Percentiles rank a stretch among this genome's conserved stretches.
Evolutionary conservation across 306 rosid species (phyloP).

Genomic region (Gleditsia sinensis): DNA sequence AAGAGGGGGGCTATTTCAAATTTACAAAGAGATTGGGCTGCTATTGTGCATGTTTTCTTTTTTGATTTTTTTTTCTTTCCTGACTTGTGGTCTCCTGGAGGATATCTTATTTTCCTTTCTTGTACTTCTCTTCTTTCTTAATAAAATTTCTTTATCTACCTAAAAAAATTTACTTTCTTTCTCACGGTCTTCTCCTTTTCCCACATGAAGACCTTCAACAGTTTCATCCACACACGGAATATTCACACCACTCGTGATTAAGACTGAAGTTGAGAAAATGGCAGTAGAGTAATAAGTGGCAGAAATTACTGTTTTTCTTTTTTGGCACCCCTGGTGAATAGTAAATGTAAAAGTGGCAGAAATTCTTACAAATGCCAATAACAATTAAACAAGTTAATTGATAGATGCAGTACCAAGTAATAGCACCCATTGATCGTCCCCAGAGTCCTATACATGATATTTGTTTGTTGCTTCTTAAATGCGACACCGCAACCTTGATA

Average conservation of each 20-base stretch:
- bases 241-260: neutral
- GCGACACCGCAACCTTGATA: constrained; percentile 79
- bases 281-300: constrained; percentile 3
- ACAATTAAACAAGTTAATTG: constrained; percentile 23
- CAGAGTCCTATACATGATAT: constrained; percentile 86
- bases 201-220: constrained; percentile 14
- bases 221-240: neutral
- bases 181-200: no score
- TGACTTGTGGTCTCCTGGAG: no score
- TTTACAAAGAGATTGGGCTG: no score
- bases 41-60: no score
- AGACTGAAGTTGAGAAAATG: constrained; percentile 1
- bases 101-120: no score
- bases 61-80: no score
- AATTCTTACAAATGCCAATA: constrained; percentile 37
- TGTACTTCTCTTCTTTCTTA: no score
- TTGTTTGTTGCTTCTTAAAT: constrained; percentile 82
- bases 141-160: no score
- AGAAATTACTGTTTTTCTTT: constrained; percentile 5
- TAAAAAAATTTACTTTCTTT: no score
- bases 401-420: constrained; percentile 69
- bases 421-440: constrained; percentile 99
- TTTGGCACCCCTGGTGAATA: neutral
- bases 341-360: constrained; percentile 47
- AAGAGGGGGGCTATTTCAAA: no score